Conservation (phyloP, 2,329 filamentous ascomycete genomes). For the Monosporascus cannonballus region DNA sequence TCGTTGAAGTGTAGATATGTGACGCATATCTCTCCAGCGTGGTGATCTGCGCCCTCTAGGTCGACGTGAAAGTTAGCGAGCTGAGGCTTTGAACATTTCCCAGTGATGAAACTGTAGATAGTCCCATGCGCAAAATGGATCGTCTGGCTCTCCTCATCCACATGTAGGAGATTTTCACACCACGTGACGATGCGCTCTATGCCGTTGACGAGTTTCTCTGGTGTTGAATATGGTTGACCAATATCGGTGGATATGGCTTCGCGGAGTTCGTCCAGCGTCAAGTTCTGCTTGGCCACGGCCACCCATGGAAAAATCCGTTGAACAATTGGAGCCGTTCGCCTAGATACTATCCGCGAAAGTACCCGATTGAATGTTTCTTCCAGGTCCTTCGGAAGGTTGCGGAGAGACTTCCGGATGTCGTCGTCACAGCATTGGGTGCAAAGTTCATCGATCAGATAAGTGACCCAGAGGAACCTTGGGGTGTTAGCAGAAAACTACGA, state of each 20-base stretch:
- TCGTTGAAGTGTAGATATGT: conserved; percentile 34
- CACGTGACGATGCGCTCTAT: conserved; percentile 13
- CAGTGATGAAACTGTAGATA: conserved; percentile 23
- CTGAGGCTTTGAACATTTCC: neutral
- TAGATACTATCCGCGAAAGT: no score
- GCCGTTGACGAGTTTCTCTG: conserved; percentile 20
- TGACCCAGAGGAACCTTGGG: conserved; percentile 15
- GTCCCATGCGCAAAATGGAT: conserved; percentile 16
- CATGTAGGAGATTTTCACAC: conserved; percentile 13
- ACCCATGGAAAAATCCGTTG: conserved; percentile 27
- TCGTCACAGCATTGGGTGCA: conserved; percentile 10
- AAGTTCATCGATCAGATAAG: conserved; percentile 12
- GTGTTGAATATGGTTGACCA: conserved; percentile 17
- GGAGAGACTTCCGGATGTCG: conserved; percentile 20
- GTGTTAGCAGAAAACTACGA: neutral
- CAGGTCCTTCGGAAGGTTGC: conserved; percentile 24
- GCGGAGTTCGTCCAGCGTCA: conserved; percentile 29
- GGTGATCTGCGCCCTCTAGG: conserved; percentile 18
- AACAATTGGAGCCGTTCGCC: conserved; percentile 10
- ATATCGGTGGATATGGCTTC: conserved; percentile 32
- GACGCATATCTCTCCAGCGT: conserved; percentile 30
- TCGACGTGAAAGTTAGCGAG: conserved; percentile 18
- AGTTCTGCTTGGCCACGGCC: conserved; percentile 22
- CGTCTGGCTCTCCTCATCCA: conserved; percentile 10
- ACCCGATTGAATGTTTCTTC: conserved; percentile 18